These are phyloP conservation scores for Spiraea crenata DNA, from an alignment of 331 rosid species.

Conservation along the genomic window DNA sequence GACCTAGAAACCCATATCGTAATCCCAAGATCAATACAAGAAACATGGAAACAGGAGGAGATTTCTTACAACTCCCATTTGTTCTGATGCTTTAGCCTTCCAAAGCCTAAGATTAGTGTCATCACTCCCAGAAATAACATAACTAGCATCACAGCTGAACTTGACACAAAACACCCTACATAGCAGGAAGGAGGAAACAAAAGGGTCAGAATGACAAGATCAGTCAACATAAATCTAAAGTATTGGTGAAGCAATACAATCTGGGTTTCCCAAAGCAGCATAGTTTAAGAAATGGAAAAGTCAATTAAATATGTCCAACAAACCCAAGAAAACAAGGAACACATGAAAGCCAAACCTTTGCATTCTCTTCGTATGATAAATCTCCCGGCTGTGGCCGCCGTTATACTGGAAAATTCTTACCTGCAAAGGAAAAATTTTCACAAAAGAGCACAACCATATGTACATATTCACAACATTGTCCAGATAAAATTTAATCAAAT, in stretches of 20 bases:
- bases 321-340: conserved; percentile 5
- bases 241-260: not conserved
- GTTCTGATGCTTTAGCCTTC: conserved; percentile 98
- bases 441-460: not conserved
- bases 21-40: not conserved
- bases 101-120: conserved; percentile 96
- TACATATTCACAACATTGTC: not conserved
- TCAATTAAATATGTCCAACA: not conserved
- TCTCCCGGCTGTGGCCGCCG: conserved; percentile 94
- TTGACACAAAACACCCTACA: conserved; percentile 91
- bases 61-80: conserved; percentile 89
- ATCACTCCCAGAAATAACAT: conserved; percentile 94
- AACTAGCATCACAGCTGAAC: conserved; percentile 91
- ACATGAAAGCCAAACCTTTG: conserved; percentile 56
- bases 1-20: not conserved
- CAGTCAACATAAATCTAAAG: not conserved
- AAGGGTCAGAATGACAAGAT: not conserved
- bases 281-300: conserved; percentile 12
- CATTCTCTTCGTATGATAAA: conserved; percentile 94
- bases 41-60: conserved; percentile 8
- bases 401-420: conserved; percentile 78
- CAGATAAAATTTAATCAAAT: not conserved
- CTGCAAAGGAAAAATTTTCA: conserved; percentile 35
- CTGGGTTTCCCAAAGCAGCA: not conserved
- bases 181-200: conserved; percentile 11